Evolutionary conservation across 176 grass and related monocot species (phyloP).

Genomic region (Aegilops umbellulata): DNA sequence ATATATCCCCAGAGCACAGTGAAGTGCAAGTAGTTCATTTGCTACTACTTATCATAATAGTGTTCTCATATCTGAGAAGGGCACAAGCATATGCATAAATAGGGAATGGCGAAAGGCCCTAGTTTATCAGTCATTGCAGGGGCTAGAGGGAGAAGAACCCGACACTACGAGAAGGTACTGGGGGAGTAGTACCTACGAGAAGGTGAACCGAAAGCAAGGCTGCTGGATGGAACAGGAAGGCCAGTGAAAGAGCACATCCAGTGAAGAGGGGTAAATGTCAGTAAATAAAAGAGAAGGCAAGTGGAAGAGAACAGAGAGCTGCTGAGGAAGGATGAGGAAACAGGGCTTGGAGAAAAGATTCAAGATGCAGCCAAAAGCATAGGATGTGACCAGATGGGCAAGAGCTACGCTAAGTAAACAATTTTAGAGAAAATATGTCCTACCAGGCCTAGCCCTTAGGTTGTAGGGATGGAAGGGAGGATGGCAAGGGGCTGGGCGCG

Average conservation of each 20-base stretch:
- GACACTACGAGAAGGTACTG: neutral
- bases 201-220: neutral
- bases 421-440: neutral
- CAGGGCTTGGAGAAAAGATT: neutral
- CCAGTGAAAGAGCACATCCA: neutral
- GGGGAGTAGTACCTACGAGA: neutral
- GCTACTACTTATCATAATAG: no score
- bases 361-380: neutral
- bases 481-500: no score
- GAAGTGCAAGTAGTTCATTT: no score
- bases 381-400: no score
- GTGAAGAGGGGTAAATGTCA: neutral
- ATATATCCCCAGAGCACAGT: no score
- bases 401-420: neutral
- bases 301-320: neutral
- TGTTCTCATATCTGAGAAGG: no score
- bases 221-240: neutral
- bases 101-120: no score
- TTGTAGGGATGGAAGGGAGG: no score
- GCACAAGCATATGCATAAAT: no score
- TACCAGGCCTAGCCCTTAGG: no score
- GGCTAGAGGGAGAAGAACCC: no score
- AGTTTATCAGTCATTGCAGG: no score
- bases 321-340: neutral
- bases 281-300: neutral